Evolutionary conservation across 2,329 filamentous ascomycete genomes (phyloP), one percentile per base, ranked within the genome.

Genomic region (Orbilia brochopaga): DNA sequence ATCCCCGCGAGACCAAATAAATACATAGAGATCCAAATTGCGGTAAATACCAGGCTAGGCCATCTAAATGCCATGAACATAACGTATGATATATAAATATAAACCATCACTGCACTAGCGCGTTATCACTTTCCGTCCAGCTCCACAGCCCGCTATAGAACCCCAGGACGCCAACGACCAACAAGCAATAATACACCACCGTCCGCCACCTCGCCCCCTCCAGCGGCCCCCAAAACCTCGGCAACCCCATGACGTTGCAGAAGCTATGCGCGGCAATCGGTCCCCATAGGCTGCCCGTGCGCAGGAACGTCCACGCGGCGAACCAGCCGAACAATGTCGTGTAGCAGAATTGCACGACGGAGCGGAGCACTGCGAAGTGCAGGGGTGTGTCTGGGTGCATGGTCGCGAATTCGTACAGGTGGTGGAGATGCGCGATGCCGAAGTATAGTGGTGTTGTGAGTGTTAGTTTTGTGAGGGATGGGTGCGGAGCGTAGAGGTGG

Each of bases 261-360:
- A 97, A 94, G 8, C 86, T 85, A 78, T 99, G 94, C 3, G 90
- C 88, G 19, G 88, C 78, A 59, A 93, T 87, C 32, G 89, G 89
- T 11, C 90, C 88, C 44, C 88, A 83, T 42, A 97, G 80, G 53
- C 89, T 95, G 2, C 91, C 92, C 0, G 92, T 95, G 37, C 93
- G 87, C 19, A 99, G 78, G 77, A 90, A 96, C 19, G 97, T 77
- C 76, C 97, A 99, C 0, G 91, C 92, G 2, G 90, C 92, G 80
- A 94, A 96, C 80, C 91, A 92, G 73, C 94, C 94, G 77, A 99
- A 99, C 3, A 97, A 80, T 5, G 91, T 92, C 0, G 94, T 99
- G 80, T 96, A 99, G 2, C 85, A 83, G 76, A 99, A 89, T 78
- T 97, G 94, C 75, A 97, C 84, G 10, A 92, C 75, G 1, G 91